phyloP scores from a whole-genome alignment of 257 asterid genomes.

The Orobanche coerulescens region DNA sequence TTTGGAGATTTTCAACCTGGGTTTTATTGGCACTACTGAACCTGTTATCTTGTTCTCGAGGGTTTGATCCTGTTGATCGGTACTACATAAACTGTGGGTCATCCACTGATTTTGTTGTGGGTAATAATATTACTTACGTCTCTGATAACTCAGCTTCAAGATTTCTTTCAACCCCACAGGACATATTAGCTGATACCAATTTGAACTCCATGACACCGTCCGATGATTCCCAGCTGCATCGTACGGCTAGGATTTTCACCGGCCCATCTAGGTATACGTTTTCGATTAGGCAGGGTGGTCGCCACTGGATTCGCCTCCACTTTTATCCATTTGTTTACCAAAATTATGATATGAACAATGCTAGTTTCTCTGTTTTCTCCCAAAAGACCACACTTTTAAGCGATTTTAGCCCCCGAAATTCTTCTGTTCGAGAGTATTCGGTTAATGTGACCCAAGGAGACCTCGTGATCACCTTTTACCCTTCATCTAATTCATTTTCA shows the following conservation, averaged over 20 bases:
- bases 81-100: slow-evolving; percentile 59
- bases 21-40: slow-evolving; percentile 27
- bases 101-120: slow-evolving; percentile 38
- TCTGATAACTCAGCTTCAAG: slow-evolving; percentile 50
- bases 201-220: slow-evolving; percentile 32
- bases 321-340: slow-evolving; percentile 39
- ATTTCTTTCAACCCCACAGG: slow-evolving; percentile 41
- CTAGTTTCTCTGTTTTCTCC: slow-evolving; percentile 49
- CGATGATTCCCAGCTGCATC: slow-evolving; percentile 36
- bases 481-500: slow-evolving; percentile 44
- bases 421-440: slow-evolving; percentile 44
- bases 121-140: slow-evolving; percentile 32
- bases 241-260: slow-evolving; percentile 54
- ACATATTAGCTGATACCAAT: slow-evolving; percentile 41
- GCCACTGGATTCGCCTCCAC: slow-evolving; percentile 52
- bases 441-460: slow-evolving; percentile 36
- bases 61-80: slow-evolving; percentile 39
- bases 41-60: slow-evolving; percentile 24
- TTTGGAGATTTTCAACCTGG: slow-evolving; percentile 25
- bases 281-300: slow-evolving; percentile 24
- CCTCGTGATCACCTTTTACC: slow-evolving; percentile 41
- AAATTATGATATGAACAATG: slow-evolving; percentile 35
- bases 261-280: slow-evolving; percentile 41
- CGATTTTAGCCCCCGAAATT: slow-evolving; percentile 37
- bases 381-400: slow-evolving; percentile 30